Evolutionary conservation across 2,329 filamentous ascomycete genomes (phyloP).

Genomic region (Ascochyta pisi): DNA sequence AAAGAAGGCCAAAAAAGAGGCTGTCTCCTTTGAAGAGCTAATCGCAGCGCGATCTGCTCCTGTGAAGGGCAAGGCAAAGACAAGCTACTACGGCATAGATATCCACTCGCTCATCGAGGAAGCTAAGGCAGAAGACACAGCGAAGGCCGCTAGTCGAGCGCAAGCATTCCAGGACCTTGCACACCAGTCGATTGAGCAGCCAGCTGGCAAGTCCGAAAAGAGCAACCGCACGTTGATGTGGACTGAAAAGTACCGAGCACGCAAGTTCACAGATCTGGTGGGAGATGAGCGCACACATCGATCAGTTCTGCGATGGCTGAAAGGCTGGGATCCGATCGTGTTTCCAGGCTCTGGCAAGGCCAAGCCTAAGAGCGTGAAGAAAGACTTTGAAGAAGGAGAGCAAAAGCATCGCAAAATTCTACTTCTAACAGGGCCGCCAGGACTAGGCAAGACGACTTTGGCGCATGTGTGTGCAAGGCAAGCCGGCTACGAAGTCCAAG

Average conservation of each 20-base stretch:
- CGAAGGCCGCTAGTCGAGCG: conserved; percentile 39
- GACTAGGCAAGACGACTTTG: conserved; percentile 92
- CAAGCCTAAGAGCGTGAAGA: conserved; percentile 58
- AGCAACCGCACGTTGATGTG: conserved; percentile 69
- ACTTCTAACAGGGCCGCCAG: conserved; percentile 88
- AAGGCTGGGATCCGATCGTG: conserved; percentile 90
- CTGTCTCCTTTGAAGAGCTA: conserved; percentile 69
- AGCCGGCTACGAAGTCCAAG: conserved; percentile 93
- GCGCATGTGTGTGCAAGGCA: conserved; percentile 95
- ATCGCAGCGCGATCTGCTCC: conserved; percentile 71
- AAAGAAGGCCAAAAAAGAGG: conserved; percentile 57
- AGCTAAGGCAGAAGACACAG: conserved; percentile 66
- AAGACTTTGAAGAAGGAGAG: conserved; percentile 67
- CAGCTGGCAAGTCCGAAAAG: conserved; percentile 33
- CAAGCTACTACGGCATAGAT: conserved; percentile 89
- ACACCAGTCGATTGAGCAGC: conserved; percentile 50
- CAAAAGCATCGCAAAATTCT: conserved; percentile 85
- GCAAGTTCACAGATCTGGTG: conserved; percentile 89
- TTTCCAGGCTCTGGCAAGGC: conserved; percentile 77
- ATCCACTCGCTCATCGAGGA: conserved; percentile 83
- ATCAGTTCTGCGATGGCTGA: conserved; percentile 89
- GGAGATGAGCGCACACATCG: conserved; percentile 95
- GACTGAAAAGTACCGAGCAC: conserved; percentile 97
- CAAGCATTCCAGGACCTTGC: conserved; percentile 33
- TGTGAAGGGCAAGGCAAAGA: conserved; percentile 69